Evolutionary conservation across 2,329 filamentous ascomycete species (phyloP).

Genomic region (Colletotrichum sojae): DNA sequence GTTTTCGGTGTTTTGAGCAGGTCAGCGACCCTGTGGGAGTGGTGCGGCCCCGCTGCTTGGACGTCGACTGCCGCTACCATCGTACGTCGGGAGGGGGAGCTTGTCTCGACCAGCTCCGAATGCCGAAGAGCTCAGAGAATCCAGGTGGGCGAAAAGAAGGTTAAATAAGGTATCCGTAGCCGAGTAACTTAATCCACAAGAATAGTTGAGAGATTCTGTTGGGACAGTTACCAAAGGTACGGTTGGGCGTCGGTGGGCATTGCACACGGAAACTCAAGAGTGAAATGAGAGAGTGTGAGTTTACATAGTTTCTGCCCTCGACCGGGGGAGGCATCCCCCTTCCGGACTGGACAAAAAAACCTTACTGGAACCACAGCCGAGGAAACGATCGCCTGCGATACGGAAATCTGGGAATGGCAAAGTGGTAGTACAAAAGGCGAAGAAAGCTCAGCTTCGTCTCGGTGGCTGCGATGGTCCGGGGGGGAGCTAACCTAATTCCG

Average conservation of each 20-base stretch:
- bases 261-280: too few species aligned
- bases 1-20: slow-evolving; percentile 16
- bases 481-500: too few species aligned
- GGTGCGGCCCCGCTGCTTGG: slow-evolving; percentile 6
- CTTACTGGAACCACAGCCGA: too few species aligned
- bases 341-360: too few species aligned
- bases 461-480: too few species aligned
- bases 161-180: background rate
- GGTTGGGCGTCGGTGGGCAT: too few species aligned
- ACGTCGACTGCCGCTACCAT: slow-evolving; percentile 33
- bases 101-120: background rate
- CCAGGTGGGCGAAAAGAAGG: background rate
- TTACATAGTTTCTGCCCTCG: too few species aligned
- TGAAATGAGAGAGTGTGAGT: too few species aligned
- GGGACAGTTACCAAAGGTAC: too few species aligned
- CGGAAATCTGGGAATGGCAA: slow-evolving; percentile 1
- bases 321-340: too few species aligned
- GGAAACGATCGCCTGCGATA: slow-evolving; percentile 5
- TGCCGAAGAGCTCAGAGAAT: slow-evolving; percentile 3
- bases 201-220: too few species aligned
- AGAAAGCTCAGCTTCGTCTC: background rate
- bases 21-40: background rate
- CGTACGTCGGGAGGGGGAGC: background rate
- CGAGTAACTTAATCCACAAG: background rate
- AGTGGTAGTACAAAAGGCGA: background rate